Evolutionary conservation across 75 land plant genomes (phyloP).

Genomic region (Pinus tabuliformis): DNA sequence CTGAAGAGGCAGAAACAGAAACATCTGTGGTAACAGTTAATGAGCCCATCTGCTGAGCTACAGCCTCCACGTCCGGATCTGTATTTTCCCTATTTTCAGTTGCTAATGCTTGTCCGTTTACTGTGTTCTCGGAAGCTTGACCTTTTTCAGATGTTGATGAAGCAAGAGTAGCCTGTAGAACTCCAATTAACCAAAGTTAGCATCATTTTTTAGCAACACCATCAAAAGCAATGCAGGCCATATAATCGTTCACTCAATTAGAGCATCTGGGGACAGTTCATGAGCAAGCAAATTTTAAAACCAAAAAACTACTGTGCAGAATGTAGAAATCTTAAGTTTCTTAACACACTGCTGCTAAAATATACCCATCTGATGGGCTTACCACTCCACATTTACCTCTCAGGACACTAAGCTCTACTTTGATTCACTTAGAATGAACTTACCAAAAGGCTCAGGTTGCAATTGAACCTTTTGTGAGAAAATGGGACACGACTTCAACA

Average conservation of each 20-base stretch:
- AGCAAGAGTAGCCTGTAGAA: background rate
- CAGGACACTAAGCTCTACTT: background rate
- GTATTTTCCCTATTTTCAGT: slow-evolving; percentile 1
- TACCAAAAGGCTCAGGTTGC: background rate
- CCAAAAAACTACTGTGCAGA: background rate
- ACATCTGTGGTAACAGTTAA: slow-evolving; percentile 5
- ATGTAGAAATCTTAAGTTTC: background rate
- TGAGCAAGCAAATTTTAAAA: background rate
- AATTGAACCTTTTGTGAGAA: background rate
- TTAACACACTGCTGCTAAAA: background rate
- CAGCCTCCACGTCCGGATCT: background rate
- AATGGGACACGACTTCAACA: background rate
- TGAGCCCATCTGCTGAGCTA: slow-evolving; percentile 8
- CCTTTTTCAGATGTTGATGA: slow-evolving; percentile 1
- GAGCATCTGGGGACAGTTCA: background rate
- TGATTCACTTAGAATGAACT: background rate
- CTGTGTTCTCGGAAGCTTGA: background rate
- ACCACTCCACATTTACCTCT: background rate
- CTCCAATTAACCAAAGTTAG: too few relatives aligned
- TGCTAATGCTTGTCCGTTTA: slow-evolving; percentile 6
- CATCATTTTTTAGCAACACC: too few relatives aligned
- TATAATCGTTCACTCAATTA: background rate
- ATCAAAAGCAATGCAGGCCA: too few relatives aligned
- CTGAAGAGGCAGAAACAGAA: background rate
- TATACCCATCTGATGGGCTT: background rate